Base-by-base conservation (phyloP, 371 early-diverging fungal species). In the Mucor saturninus region DNA sequence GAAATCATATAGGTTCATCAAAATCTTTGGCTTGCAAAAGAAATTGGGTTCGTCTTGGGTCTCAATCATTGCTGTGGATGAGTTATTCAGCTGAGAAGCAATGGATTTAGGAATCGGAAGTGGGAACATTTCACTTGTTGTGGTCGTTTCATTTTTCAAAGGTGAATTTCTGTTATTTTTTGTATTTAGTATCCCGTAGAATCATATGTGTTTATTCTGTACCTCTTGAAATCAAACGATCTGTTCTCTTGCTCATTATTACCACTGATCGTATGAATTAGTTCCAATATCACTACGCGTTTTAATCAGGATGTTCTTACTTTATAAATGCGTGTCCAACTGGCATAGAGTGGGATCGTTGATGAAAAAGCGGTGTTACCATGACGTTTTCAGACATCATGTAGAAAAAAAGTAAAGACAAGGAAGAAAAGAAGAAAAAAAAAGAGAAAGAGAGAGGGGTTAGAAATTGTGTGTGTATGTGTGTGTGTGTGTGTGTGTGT, bases 351-450 rank as follows among this genome's bases (percentile, higher is more conserved):
- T 68, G 69, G 14, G 69, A 68, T 32, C 69, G 40, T 40, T 68
- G 69, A 14, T 68, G 69, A 48, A 64, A 64, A 31, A 59, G 51
- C 48, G 63, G 64, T 48, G 54, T 45, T 46, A 64, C 57, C 62
- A 72, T 62, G 35, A 59, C 60, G 38, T 68, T 64, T 54, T 72
- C 72, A 37, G 72, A 64, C 72, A 72, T 72, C 15, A 31, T 32
- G 15, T 6, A 61, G 21, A 53, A 54, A 49, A 15, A 58, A 59
- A 37, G 7, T 45, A 64, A 21, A 64, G 38, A 53, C 42, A n/a
- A 50, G 38, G 45, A 28, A 30, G 30, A 55, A 38, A 54, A 46
- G 48, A 42, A 60, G 7, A 13, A 40, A 40, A 39, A 39, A 42
- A 21, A 21, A 35, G 8, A 35, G 8, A 35, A 1, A 35, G 8